These are phyloP conservation scores for Colletotrichum agaves DNA, from an alignment of 2,329 filamentous ascomycete species.

Conservation along the genomic window DNA sequence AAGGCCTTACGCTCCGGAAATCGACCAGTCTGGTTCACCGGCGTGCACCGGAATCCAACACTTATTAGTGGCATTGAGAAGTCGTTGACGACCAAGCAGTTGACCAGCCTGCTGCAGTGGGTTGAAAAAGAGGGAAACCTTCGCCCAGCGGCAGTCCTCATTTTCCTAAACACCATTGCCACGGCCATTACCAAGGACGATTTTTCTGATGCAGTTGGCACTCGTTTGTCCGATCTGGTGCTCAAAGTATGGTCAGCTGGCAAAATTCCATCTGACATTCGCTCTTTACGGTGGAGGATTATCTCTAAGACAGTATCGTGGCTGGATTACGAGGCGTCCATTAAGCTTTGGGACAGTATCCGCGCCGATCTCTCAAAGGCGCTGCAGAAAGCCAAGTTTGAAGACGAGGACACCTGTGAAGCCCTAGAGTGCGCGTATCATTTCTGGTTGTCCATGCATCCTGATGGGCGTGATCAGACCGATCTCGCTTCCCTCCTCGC, in stretches of 20 bases:
- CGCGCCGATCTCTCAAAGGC: conserved; percentile 48
- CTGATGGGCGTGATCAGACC: conserved; percentile 45
- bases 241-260: conserved; percentile 41
- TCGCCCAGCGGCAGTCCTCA: conserved; percentile 48
- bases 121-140: conserved; percentile 47
- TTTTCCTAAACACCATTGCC: conserved; percentile 56
- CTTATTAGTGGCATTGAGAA: conserved; percentile 49
- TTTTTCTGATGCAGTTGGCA: conserved; percentile 54
- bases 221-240: conserved; percentile 50
- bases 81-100: conserved; percentile 57
- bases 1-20: conserved; percentile 28
- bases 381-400: conserved; percentile 46
- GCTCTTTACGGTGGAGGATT: conserved; percentile 55
- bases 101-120: conserved; percentile 57
- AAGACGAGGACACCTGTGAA: conserved; percentile 51
- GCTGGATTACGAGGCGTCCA: conserved; percentile 44
- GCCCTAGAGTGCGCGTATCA: conserved; percentile 53
- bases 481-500: conserved; percentile 48
- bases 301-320: conserved; percentile 50
- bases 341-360: conserved; percentile 47
- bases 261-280: conserved; percentile 44
- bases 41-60: conserved; percentile 18
- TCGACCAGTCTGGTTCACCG: conserved; percentile 43
- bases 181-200: conserved; percentile 54
- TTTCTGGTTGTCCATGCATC: conserved; percentile 52